A percentile compares a stretch with the other conserved stretches of the same genome.
Evolutionary conservation across 164 flowering plant species (phyloP).

Genomic region (Chloranthus sessilifolius): DNA sequence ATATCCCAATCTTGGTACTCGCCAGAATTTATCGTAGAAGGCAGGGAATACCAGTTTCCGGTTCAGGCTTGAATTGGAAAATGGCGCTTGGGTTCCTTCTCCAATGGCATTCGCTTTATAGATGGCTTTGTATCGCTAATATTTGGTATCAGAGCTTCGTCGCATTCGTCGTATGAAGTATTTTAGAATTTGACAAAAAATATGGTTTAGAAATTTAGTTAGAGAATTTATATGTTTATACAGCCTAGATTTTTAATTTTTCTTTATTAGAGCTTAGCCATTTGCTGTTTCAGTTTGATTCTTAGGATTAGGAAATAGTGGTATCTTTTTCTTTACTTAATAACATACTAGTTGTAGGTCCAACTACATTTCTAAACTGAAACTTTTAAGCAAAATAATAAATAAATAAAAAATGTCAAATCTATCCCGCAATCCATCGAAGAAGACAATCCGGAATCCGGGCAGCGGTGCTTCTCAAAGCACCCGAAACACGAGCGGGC

Average conservation of each 20-base stretch:
- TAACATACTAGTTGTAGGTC: not conserved
- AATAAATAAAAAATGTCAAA: slow-evolving; percentile 30
- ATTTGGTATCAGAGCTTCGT: too few relatives aligned
- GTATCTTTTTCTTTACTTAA: not conserved
- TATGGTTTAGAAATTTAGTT: too few relatives aligned
- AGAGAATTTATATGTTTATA: too few relatives aligned
- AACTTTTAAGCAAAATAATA: not conserved
- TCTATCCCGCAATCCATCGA: slow-evolving; percentile 26
- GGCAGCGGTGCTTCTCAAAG: slow-evolving; percentile 9
- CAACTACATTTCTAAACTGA: not conserved
- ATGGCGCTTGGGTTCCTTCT: too few relatives aligned
- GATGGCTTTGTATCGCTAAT: not conserved
- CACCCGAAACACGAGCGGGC: slow-evolving; percentile 22
- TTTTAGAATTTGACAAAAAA: not conserved
- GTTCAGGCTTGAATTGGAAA: not conserved
- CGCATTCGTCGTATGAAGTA: not conserved
- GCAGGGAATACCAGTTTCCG: too few relatives aligned
- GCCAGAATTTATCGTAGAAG: not conserved
- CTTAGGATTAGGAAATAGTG: not conserved
- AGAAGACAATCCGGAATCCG: slow-evolving; percentile 30
- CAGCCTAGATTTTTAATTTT: too few relatives aligned
- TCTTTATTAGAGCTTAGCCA: too few relatives aligned
- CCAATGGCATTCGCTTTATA: not conserved
- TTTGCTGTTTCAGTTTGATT: not conserved
- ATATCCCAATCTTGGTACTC: slow-evolving; percentile 1